These are phyloP conservation scores for Mycena leptocephala DNA, from an alignment of 768 basidiomycete genomes.

Conservation along the genomic window DNA sequence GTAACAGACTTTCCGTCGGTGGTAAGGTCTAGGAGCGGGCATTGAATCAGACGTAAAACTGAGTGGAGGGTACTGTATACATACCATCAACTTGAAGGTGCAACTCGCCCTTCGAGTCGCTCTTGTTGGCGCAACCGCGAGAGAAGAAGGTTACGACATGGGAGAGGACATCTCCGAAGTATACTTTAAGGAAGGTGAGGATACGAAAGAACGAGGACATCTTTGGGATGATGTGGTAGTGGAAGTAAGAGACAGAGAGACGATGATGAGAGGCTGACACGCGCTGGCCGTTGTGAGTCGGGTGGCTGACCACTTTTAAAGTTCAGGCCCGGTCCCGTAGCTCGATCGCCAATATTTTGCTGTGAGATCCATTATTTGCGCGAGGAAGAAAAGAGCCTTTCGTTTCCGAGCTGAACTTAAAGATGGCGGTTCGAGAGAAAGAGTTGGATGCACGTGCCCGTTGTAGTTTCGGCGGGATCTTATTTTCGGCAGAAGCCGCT, in stretches of 20 bases:
- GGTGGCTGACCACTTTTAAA: constrained; percentile 10
- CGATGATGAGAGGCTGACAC: constrained; percentile 5
- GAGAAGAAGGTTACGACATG: not conserved
- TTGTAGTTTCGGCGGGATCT: too few species aligned
- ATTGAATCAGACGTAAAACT: not conserved
- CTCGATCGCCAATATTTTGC: too few species aligned
- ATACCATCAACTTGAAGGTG: not conserved
- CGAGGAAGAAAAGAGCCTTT: too few species aligned
- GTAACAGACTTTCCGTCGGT: not conserved
- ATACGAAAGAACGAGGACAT: constrained; percentile 9
- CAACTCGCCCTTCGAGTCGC: not conserved
- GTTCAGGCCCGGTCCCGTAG: too few species aligned
- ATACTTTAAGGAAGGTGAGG: constrained; percentile 6
- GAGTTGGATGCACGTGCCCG: too few species aligned
- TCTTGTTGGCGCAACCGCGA: not conserved
- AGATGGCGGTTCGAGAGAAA: too few species aligned
- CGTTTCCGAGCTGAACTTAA: too few species aligned
- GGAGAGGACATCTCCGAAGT: constrained; percentile 2
- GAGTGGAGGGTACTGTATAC: not conserved
- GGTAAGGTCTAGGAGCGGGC: not conserved
- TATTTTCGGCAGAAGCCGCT: too few species aligned
- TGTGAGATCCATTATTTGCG: too few species aligned
- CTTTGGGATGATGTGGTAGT: not conserved
- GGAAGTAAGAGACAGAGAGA: not conserved
- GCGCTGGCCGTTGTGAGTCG: not conserved